phyloP scores from a whole-genome alignment of 148 eudicot species.

The Limonium bicolor region DNA sequence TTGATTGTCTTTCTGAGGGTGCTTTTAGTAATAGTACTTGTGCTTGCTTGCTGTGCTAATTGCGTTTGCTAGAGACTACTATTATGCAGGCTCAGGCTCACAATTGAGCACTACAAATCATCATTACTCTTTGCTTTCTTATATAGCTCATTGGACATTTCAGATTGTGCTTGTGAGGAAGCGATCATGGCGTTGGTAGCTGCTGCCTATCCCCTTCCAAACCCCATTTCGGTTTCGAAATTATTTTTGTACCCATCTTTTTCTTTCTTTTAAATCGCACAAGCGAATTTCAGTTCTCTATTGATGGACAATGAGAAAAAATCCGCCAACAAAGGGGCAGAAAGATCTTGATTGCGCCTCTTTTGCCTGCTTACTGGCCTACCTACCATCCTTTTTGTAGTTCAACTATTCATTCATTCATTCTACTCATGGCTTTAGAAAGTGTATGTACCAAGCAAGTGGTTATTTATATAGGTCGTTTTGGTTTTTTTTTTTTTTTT shows the following conservation, averaged over 20 bases:
- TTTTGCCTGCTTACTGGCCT: not conserved
- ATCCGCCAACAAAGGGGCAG: too few species aligned
- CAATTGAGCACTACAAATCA: conserved; percentile 1
- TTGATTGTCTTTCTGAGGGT: not conserved
- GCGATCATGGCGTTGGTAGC: too few species aligned
- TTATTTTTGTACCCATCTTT: not conserved
- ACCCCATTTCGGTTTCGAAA: too few species aligned
- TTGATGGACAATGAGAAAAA: too few species aligned
- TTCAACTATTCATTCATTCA: not conserved
- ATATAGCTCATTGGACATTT: not conserved
- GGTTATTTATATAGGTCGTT: too few species aligned
- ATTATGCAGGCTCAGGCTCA: conserved; percentile 2
- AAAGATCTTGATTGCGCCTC: not conserved
- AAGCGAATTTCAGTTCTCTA: conserved; percentile 1
- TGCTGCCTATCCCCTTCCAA: too few species aligned
- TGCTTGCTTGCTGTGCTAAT: not conserved
- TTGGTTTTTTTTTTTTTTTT: too few species aligned
- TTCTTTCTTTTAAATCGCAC: not conserved
- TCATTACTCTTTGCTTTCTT: not conserved
- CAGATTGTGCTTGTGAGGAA: not conserved
- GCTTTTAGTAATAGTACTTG: not conserved
- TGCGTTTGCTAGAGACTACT: conserved; percentile 1
- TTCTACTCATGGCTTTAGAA: conserved; percentile 4
- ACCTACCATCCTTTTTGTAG: too few species aligned
- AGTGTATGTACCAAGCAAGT: conserved; percentile 3